phyloP scores from a whole-genome alignment of 106 monocot species.

The Dendrobium chrysotoxum region DNA sequence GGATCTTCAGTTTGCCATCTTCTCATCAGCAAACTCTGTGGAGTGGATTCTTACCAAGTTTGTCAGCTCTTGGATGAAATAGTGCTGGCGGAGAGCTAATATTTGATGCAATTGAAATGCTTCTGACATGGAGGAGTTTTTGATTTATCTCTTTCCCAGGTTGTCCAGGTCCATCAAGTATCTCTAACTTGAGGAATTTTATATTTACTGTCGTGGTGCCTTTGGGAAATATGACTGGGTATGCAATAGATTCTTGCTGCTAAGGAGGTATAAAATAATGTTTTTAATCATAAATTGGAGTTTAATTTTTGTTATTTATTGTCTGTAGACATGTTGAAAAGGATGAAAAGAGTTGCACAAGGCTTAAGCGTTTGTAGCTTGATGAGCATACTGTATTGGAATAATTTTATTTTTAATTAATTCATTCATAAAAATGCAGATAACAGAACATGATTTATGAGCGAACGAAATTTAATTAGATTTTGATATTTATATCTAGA shows the following conservation, averaged over 20 bases:
- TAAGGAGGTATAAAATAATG: not conserved
- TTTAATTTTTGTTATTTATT: not conserved
- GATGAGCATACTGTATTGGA: too few species aligned
- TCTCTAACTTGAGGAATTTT: not conserved
- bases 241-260: not conserved
- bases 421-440: too few species aligned
- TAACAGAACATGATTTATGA: too few species aligned
- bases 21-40: slow-evolving; percentile 37
- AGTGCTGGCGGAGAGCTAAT: not conserved
- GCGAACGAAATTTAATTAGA: too few species aligned
- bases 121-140: too few species aligned
- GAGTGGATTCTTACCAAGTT: not conserved
- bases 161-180: too few species aligned
- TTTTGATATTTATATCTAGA: too few species aligned
- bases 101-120: not conserved
- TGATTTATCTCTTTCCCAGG: not conserved
- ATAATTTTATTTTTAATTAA: too few species aligned
- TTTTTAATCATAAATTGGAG: not conserved
- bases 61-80: not conserved
- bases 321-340: too few species aligned
- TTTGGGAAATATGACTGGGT: not conserved
- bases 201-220: not conserved
- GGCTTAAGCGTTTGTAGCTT: too few species aligned
- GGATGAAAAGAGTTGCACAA: too few species aligned
- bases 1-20: slow-evolving; percentile 21